A percentile compares a stretch with the other conserved stretches of the same genome.
These are phyloP conservation scores for Fraxinus dipetala DNA, from an alignment of 305 asterid species.

Conservation along the genomic window DNA sequence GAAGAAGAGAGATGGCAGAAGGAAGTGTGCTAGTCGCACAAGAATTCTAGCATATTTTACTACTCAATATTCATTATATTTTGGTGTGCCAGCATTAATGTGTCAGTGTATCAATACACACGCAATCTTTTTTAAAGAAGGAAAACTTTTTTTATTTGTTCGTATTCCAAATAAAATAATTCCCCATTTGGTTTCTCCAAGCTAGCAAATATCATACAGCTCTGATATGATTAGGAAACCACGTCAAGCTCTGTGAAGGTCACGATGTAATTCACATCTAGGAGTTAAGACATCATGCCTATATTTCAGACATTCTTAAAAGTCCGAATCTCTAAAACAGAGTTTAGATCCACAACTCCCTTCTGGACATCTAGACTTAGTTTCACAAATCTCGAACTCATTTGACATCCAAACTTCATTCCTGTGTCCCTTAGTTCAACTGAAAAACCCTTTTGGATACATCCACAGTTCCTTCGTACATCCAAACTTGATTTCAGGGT, in stretches of 20 bases:
- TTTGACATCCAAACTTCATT: neutral
- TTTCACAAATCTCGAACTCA: neutral
- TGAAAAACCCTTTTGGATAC: neutral
- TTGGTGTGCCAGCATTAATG: too few relatives aligned
- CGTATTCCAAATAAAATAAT: neutral
- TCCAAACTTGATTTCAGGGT: neutral
- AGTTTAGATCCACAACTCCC: neutral
- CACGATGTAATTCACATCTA: too few relatives aligned
- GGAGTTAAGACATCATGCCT: too few relatives aligned
- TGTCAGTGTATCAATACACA: neutral
- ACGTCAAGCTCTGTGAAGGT: too few relatives aligned
- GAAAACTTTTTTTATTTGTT: neutral
- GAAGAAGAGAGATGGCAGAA: too few relatives aligned
- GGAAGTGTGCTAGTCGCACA: too few relatives aligned
- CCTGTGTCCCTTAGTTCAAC: neutral
- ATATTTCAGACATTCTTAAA: too few relatives aligned
- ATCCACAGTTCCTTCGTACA: neutral
- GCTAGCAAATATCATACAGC: too few relatives aligned
- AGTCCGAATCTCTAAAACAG: too few relatives aligned
- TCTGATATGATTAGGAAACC: too few relatives aligned
- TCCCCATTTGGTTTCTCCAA: neutral
- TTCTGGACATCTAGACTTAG: neutral
- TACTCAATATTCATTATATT: too few relatives aligned
- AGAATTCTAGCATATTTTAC: too few relatives aligned
- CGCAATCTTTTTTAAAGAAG: neutral